These are phyloP conservation scores for Calonectria montana DNA, from an alignment of 2,329 filamentous ascomycete genomes.

Conservation along the genomic window DNA sequence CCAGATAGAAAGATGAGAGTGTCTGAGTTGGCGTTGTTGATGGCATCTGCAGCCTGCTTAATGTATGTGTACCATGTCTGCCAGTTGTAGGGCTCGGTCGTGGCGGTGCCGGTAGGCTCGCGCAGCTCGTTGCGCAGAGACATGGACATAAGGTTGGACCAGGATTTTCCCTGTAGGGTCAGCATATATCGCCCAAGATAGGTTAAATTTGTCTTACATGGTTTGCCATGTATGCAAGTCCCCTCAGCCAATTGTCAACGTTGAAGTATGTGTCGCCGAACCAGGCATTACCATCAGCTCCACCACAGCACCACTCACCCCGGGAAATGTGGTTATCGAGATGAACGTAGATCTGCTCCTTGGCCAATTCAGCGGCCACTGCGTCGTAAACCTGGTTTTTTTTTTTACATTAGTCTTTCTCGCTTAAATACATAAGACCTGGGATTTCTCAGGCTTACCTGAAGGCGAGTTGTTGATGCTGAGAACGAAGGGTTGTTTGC, in stretches of 20 bases:
- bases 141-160: constrained; percentile 61
- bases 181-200: not conserved
- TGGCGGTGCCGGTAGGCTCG: constrained; percentile 50
- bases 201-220: constrained; percentile 55
- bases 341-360: constrained; percentile 67
- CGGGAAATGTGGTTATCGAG: constrained; percentile 72
- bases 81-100: constrained; percentile 62
- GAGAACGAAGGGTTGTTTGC: constrained; percentile 68
- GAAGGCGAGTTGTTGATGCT: constrained; percentile 63
- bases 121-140: constrained; percentile 67
- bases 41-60: constrained; percentile 59
- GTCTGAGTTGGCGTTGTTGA: constrained; percentile 62
- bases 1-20: constrained; percentile 71
- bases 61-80: constrained; percentile 64
- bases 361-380: constrained; percentile 67
- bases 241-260: constrained; percentile 69
- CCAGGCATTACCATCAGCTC: constrained; percentile 68
- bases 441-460: constrained; percentile 47
- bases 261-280: constrained; percentile 71
- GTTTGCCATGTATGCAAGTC: constrained; percentile 68
- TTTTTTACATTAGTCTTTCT: not conserved
- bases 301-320: constrained; percentile 68
- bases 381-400: constrained; percentile 67
- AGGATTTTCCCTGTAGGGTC: constrained; percentile 53
- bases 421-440: no score